phyloP scores from a whole-genome alignment of 148 eudicot species.

The Heliamphora exappendiculata region DNA sequence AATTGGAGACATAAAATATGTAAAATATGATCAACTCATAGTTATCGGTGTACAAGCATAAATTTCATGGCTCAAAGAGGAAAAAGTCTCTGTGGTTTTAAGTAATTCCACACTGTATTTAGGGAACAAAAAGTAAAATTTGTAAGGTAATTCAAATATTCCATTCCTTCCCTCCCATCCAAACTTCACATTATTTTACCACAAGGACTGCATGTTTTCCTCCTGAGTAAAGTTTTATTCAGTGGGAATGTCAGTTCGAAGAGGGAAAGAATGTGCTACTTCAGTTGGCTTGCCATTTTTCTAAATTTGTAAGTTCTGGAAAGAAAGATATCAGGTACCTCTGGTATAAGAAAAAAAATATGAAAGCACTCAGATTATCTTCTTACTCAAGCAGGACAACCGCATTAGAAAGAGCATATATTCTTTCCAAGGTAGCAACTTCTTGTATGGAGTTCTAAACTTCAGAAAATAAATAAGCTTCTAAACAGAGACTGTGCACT shows the following conservation, averaged over 20 bases:
- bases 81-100: not conserved
- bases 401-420: not conserved
- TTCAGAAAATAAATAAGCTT: constrained; percentile 7
- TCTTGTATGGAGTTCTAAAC: not conserved
- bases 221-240: not conserved
- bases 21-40: not conserved
- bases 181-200: not conserved
- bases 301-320: not conserved
- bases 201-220: not conserved
- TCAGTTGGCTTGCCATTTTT: not conserved
- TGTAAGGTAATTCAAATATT: not conserved
- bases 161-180: not conserved
- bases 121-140: not conserved
- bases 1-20: not conserved
- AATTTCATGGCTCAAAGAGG: not conserved
- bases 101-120: not conserved
- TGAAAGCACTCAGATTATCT: not conserved
- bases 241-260: not conserved
- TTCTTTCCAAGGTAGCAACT: not conserved
- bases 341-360: not conserved
- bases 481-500: not conserved
- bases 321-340: not conserved
- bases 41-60: not conserved
- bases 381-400: not conserved
- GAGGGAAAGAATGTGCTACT: not conserved